Conservation (phyloP, 164 flowering plant species). For the Tetrastigma voinierianum region DNA sequence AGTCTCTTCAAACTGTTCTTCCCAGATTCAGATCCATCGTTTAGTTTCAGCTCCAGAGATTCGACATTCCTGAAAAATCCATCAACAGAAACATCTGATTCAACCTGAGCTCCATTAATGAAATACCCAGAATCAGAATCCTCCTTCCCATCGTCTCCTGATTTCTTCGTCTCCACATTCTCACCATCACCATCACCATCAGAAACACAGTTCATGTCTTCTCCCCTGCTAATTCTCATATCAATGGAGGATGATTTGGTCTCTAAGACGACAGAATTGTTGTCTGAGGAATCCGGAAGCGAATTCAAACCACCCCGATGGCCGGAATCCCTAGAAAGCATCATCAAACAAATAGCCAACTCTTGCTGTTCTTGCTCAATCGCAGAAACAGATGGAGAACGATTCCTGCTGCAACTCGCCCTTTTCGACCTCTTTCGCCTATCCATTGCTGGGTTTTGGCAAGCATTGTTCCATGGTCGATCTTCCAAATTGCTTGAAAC, state of each 20-base stretch:
- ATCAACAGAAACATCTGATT: constrained; percentile 38
- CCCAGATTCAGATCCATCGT: constrained; percentile 19
- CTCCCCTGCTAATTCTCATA: constrained; percentile 18
- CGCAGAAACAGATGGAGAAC: constrained; percentile 49
- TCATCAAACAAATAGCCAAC: constrained; percentile 75
- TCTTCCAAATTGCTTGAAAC: constrained; percentile 22
- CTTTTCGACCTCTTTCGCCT: constrained; percentile 44
- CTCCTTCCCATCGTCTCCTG: constrained; percentile 29
- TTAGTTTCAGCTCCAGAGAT: constrained; percentile 19
- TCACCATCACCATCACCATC: constrained; percentile 19
- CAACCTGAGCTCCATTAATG: constrained; percentile 30
- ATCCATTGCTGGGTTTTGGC: constrained; percentile 39
- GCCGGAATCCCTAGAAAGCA: constrained; percentile 75
- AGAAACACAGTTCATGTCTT: constrained; percentile 12
- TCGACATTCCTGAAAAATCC: constrained; percentile 30
- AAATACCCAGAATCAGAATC: constrained; percentile 41
- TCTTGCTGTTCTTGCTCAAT: constrained; percentile 75
- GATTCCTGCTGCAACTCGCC: constrained; percentile 34
- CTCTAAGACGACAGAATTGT: constrained; percentile 57
- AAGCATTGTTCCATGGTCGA: constrained; percentile 32
- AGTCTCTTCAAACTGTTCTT: constrained; percentile 10
- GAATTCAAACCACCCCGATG: constrained; percentile 33
- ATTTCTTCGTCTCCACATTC: constrained; percentile 25
- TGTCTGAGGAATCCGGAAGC: constrained; percentile 60
- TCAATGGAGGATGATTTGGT: constrained; percentile 48